Percentiles rank a stretch among this genome's conserved stretches.
These are phyloP conservation scores for Volvox carteri DNA, from an alignment of 163 green algal genomes.

Conservation along the genomic window DNA sequence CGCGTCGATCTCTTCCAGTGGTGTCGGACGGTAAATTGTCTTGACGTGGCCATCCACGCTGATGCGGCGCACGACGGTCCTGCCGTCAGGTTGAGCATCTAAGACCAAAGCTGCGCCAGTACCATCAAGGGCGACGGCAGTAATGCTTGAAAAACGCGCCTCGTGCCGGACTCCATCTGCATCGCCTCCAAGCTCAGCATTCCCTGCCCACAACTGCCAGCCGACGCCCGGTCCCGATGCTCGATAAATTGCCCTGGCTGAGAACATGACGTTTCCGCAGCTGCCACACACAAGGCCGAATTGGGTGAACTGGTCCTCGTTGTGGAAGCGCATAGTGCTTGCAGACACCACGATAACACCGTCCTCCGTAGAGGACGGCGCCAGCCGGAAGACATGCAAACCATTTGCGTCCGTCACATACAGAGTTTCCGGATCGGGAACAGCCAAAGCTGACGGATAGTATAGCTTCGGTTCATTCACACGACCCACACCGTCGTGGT, in stretches of 20 bases:
- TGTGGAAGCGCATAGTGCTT: not conserved
- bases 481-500: not conserved
- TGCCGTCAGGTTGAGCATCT: constrained; percentile 20
- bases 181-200: not conserved
- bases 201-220: not conserved
- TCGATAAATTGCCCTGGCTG: constrained; percentile 6
- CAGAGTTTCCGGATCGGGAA: not conserved
- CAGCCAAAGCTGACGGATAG: not conserved
- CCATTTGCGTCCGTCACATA: not conserved
- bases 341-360: not conserved
- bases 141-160: constrained; percentile 26
- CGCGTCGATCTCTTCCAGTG: not conserved
- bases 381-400: not conserved
- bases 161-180: not conserved
- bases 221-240: no score
- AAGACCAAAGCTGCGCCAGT: not conserved
- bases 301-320: not conserved
- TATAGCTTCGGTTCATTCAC: not conserved
- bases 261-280: not conserved
- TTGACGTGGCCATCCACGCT: not conserved
- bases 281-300: not conserved
- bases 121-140: not conserved
- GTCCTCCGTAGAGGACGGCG: not conserved
- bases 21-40: not conserved
- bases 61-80: not conserved